phyloP scores from a whole-genome alignment of 768 basidiomycete species.

The Phaeolepiota aurea region DNA sequence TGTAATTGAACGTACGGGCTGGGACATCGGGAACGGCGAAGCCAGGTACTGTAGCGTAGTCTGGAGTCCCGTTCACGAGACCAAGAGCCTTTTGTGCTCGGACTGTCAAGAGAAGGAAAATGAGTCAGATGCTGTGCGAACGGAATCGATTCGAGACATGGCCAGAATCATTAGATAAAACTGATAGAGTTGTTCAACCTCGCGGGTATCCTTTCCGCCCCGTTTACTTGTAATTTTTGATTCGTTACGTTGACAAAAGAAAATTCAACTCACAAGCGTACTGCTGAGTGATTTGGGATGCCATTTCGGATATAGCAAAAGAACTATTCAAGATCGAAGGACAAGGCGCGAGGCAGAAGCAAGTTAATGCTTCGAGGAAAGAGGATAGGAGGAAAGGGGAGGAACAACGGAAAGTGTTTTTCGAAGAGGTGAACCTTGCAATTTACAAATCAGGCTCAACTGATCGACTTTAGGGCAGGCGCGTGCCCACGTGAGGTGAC shows the following conservation, averaged over 20 bases:
- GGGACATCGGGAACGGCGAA: constrained; percentile 63
- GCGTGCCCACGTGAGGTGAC: too few relatives aligned
- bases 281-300: constrained; percentile 71
- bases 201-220: too few relatives aligned
- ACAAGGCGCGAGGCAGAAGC: constrained; percentile 44
- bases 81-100: constrained; percentile 93
- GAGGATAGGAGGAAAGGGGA: constrained; percentile 15
- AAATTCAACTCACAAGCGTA: constrained; percentile 62
- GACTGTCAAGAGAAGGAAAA: constrained; percentile 35
- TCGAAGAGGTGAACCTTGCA: constrained; percentile 6
- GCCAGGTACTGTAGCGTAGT: constrained; percentile 56
- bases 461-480: too few relatives aligned
- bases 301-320: constrained; percentile 40
- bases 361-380: constrained; percentile 70
- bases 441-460: neutral
- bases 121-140: neutral
- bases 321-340: constrained; percentile 19
- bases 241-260: too few relatives aligned
- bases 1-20: constrained; percentile 74
- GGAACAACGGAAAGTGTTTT: too few relatives aligned
- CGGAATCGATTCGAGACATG: neutral
- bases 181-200: too few relatives aligned
- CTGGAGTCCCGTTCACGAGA: constrained; percentile 75
- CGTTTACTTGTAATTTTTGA: too few relatives aligned
- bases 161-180: neutral